Evolutionary conservation across 768 basidiomycete species (phyloP).

Genomic region (Termitomyces sp.): DNA sequence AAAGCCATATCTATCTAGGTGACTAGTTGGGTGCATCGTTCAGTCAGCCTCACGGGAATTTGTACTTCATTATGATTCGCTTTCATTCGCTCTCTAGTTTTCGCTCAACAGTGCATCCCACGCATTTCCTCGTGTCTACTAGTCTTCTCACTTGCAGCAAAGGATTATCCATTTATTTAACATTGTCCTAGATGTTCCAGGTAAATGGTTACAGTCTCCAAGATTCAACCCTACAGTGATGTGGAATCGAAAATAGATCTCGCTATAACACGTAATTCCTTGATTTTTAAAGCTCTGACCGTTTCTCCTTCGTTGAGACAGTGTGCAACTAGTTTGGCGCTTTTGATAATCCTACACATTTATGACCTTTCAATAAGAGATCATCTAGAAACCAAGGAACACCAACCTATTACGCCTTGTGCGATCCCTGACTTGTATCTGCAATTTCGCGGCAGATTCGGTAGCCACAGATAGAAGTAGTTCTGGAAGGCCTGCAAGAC

Average conservation of each 20-base stretch:
- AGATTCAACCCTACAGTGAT: conserved; percentile 1
- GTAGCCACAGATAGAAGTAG: conserved; percentile 57
- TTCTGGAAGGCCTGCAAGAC: conserved; percentile 80
- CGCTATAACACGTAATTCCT: conserved; percentile 9
- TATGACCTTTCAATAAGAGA: neutral
- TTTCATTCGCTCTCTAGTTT: neutral
- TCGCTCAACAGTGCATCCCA: neutral
- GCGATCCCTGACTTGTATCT: conserved; percentile 43
- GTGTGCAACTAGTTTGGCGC: conserved; percentile 5
- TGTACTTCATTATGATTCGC: neutral
- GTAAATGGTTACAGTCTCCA: neutral
- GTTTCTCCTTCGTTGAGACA: neutral
- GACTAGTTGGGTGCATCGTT: neutral
- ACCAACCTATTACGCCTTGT: conserved; percentile 45
- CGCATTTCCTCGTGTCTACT: neutral
- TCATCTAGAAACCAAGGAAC: neutral
- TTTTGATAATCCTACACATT: conserved; percentile 8
- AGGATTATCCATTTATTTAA: neutral
- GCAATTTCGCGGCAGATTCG: conserved; percentile 48
- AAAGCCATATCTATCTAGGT: neutral
- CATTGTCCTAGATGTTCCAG: neutral
- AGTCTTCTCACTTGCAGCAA: neutral
- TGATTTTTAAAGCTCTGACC: neutral
- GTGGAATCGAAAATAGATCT: conserved; percentile 8
- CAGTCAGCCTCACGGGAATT: neutral